Base-by-base conservation (phyloP, 108 stramenopile species). In the Fragilaria crotonensis region DNA sequence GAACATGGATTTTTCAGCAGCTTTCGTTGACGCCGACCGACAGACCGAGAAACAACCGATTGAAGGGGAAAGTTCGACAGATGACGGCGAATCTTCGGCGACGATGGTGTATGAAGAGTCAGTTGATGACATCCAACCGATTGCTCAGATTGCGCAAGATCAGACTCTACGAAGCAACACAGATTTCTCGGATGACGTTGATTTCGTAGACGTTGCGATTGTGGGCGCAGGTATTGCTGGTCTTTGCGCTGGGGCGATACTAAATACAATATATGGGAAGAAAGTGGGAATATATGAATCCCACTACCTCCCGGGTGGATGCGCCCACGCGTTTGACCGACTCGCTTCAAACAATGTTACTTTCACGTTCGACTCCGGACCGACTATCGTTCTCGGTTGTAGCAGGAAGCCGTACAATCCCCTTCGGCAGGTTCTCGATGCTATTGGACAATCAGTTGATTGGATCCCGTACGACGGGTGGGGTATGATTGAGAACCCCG, bases 381-480 rank as follows among this genome's bases (percentile, higher is more conserved):
- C 94, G 5, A 94, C 89, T 20, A 90, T 95, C 46, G 70, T 92
- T 32, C 60, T 89, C 54, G 93, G 94, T 30, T 93, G 90, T 56
- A 75, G 75, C 1, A 60, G 54, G 31, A 53, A 73, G 41, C 87
- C 87, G 17, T 83, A 71, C 33, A 94, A 89, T 73, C 87, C 93
- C 5, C 53, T 96, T 45, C 77, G 84, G 27, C 93, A 94, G 72
- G 85, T 96, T 0, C 73, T 94, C n/a, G 72, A 94, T 72, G 81
- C 85, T 19, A 71, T 94, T 9, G 72, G 70, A 9, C 72, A 75
- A 60, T 62, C 79, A 29, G 90, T 93, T 20, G 75, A 89, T 20
- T 95, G 90, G 86, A 85, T 92, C 22, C 75, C 77, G 0, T 96
- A 96, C 62, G 77, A 93, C 62, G 87, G 83, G 18, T 96, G 95